Percentiles rank a stretch among this genome's conserved stretches.
Conservation (phyloP, 2,329 filamentous ascomycete species). For the Graphilbum ipis-grandicollis region DNA sequence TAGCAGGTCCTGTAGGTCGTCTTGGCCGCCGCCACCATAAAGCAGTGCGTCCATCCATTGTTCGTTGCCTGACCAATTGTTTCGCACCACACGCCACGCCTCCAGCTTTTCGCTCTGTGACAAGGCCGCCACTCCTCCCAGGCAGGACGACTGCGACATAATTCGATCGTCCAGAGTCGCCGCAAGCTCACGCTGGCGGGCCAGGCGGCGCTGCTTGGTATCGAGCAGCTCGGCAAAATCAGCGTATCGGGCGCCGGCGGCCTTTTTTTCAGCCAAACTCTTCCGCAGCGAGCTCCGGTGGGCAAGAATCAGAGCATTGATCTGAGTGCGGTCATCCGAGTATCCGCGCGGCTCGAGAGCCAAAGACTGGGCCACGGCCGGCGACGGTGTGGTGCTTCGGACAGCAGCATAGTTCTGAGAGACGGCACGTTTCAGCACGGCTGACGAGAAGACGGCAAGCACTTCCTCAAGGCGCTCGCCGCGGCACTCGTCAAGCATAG, state of each 20-base stretch:
- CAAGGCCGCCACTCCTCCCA: background rate
- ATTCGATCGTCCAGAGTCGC: conserved; percentile 13
- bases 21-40: conserved; percentile 48
- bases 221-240: conserved; percentile 50
- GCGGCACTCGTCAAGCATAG: conserved; percentile 91
- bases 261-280: conserved; percentile 40
- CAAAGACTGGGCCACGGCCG: conserved; percentile 33
- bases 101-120: conserved; percentile 25
- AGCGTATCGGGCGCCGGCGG: conserved; percentile 37
- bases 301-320: conserved; percentile 54
- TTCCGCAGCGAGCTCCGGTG: conserved; percentile 51
- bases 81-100: conserved; percentile 42
- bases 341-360: conserved; percentile 43
- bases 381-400: conserved; percentile 13
- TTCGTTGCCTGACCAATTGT: conserved; percentile 65
- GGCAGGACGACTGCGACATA: too few species aligned
- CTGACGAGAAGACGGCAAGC: conserved; percentile 66
- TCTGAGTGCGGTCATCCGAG: conserved; percentile 31
- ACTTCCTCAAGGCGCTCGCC: conserved; percentile 82
- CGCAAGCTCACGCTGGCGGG: conserved; percentile 31
- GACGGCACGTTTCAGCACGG: conserved; percentile 64
- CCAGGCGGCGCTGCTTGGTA: conserved; percentile 41
- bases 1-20: conserved; percentile 39
- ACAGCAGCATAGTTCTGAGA: too few species aligned
- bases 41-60: conserved; percentile 58